These are phyloP conservation scores for Microstegium vimineum DNA, from an alignment of 176 grass and related monocot species.

Conservation along the genomic window DNA sequence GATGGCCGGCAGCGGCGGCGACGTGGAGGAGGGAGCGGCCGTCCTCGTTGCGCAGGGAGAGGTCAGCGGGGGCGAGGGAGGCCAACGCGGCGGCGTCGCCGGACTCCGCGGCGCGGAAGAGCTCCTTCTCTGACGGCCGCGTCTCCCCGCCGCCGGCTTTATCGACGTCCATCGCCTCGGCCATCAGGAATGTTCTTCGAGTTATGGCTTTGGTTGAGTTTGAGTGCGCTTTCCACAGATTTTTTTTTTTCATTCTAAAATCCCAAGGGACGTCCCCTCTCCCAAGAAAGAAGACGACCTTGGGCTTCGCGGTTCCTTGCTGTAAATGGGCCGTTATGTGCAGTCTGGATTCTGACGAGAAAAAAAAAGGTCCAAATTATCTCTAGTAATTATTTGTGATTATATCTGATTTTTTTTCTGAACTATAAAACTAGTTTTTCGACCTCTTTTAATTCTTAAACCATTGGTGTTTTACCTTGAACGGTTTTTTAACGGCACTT, in stretches of 20 bases:
- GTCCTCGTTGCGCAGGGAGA: conserved; percentile 69
- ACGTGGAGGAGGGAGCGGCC: conserved; percentile 87
- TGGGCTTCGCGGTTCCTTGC: not conserved
- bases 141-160: not conserved
- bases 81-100: conserved; percentile 48
- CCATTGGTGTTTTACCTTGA: no score
- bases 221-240: no score
- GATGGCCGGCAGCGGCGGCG: conserved; percentile 51
- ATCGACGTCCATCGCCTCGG: conserved; percentile 60
- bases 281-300: not conserved
- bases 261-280: no score
- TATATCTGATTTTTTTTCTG: no score
- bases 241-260: no score
- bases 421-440: no score
- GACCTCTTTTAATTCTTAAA: no score
- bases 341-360: not conserved
- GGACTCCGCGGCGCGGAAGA: conserved; percentile 72
- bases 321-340: not conserved
- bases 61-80: conserved; percentile 46
- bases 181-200: not conserved
- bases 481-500: no score
- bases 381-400: no score
- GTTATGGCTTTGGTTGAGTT: no score
- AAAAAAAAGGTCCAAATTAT: no score
- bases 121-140: conserved; percentile 48